Percentiles rank a stretch among this genome's conserved stretches.
These are phyloP conservation scores for Alternaria conjuncta DNA, from an alignment of 2,329 filamentous ascomycete species.

Conservation along the genomic window DNA sequence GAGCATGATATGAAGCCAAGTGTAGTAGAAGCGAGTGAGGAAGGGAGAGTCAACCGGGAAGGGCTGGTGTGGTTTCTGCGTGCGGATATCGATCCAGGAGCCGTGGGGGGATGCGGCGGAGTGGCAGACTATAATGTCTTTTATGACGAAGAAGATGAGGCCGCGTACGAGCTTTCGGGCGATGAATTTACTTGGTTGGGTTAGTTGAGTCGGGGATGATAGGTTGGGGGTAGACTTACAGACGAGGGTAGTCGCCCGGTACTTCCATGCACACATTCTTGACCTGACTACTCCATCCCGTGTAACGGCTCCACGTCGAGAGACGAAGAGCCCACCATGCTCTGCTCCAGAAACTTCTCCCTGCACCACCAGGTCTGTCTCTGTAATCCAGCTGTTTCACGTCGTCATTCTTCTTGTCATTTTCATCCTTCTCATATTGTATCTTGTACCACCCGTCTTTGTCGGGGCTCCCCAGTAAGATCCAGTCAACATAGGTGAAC, in stretches of 20 bases:
- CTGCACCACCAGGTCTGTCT: not conserved
- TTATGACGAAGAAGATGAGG: constrained; percentile 18
- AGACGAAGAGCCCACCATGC: constrained; percentile 32
- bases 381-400: not conserved
- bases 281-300: constrained; percentile 36
- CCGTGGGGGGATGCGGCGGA: constrained; percentile 31
- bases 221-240: constrained; percentile 17
- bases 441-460: constrained; percentile 34
- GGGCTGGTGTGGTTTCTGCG: constrained; percentile 5
- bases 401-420: not conserved
- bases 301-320: constrained; percentile 22
- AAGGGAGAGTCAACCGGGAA: constrained; percentile 10
- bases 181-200: constrained; percentile 25
- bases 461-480: constrained; percentile 29
- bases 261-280: constrained; percentile 35
- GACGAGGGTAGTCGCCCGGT: constrained; percentile 22
- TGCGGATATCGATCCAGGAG: constrained; percentile 23
- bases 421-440: constrained; percentile 1
- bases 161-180: constrained; percentile 22
- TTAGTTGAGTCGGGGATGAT: not conserved
- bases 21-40: constrained; percentile 15
- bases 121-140: constrained; percentile 21
- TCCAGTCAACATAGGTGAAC: constrained; percentile 29
- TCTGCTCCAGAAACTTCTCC: constrained; percentile 17
- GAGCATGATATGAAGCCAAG: constrained; percentile 29